These are phyloP conservation scores for Hanseniaspora mollemarum DNA, from an alignment of 805 yeast genomes.

Conservation along the genomic window DNA sequence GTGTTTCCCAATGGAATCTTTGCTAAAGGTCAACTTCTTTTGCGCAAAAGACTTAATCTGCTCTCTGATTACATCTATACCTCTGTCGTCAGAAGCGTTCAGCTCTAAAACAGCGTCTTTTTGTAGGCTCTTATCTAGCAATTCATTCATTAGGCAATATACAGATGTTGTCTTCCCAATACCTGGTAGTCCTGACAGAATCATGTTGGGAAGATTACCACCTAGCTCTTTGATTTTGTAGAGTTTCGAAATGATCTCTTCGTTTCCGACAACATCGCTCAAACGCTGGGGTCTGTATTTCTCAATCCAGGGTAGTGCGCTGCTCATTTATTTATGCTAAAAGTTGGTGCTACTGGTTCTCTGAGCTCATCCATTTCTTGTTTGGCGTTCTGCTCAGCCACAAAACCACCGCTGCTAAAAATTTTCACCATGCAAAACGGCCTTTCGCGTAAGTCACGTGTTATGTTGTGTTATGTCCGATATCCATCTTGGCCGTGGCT, in stretches of 20 bases:
- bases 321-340: background rate
- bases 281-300: conserved; percentile 77
- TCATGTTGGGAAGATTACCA: conserved; percentile 95
- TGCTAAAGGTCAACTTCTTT: conserved; percentile 59
- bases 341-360: too few species aligned
- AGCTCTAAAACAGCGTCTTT: conserved; percentile 80
- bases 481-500: too few species aligned
- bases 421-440: too few species aligned
- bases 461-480: too few species aligned
- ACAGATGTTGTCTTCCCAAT: conserved; percentile 94
- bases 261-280: conserved; percentile 85
- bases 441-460: background rate
- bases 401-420: too few species aligned
- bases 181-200: conserved; percentile 92
- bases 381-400: too few species aligned
- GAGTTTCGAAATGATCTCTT: conserved; percentile 67
- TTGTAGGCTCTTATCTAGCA: conserved; percentile 55
- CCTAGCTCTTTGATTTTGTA: conserved; percentile 73
- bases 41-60: conserved; percentile 94
- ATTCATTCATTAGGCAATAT: conserved; percentile 74
- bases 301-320: conserved; percentile 59
- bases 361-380: too few species aligned
- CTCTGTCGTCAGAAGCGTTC: conserved; percentile 95
- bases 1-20: conserved; percentile 67
- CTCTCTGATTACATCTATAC: conserved; percentile 90